phyloP scores from a whole-genome alignment of 257 asterid species.

The Plantago elongata region DNA sequence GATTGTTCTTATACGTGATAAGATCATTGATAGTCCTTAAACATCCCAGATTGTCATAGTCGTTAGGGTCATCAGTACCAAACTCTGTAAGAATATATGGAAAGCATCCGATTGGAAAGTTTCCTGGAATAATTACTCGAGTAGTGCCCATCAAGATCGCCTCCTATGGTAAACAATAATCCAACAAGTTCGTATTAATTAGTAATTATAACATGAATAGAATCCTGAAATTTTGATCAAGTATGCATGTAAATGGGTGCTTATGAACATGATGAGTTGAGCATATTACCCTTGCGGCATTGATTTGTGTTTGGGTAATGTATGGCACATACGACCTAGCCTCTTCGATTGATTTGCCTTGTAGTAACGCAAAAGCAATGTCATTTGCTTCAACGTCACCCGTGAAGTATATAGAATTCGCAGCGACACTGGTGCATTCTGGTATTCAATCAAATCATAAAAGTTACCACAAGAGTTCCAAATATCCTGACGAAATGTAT shows the following conservation, averaged over 20 bases:
- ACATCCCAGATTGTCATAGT: neutral
- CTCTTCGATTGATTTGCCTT: too few species aligned
- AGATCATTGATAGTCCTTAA: neutral
- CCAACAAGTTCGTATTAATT: neutral
- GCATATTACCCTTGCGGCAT: constrained; percentile 9
- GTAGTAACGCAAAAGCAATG: too few species aligned
- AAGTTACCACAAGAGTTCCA: neutral
- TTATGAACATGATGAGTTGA: too few species aligned
- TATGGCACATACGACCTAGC: constrained; percentile 9
- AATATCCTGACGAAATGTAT: neutral
- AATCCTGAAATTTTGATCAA: neutral
- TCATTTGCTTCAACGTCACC: too few species aligned
- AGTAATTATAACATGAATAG: neutral
- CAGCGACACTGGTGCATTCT: neutral
- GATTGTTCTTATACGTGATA: neutral
- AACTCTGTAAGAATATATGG: neutral
- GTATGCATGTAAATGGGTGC: neutral
- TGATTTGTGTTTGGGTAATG: constrained; percentile 9
- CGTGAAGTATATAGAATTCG: neutral
- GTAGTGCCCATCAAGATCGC: constrained; percentile 18
- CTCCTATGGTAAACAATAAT: neutral
- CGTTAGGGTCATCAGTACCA: neutral
- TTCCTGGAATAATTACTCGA: neutral
- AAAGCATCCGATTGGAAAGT: neutral
- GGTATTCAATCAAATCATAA: too few species aligned